These are phyloP conservation scores for Chlorella sp. DNA, from an alignment of 139 green algal species.

Conservation along the genomic window DNA sequence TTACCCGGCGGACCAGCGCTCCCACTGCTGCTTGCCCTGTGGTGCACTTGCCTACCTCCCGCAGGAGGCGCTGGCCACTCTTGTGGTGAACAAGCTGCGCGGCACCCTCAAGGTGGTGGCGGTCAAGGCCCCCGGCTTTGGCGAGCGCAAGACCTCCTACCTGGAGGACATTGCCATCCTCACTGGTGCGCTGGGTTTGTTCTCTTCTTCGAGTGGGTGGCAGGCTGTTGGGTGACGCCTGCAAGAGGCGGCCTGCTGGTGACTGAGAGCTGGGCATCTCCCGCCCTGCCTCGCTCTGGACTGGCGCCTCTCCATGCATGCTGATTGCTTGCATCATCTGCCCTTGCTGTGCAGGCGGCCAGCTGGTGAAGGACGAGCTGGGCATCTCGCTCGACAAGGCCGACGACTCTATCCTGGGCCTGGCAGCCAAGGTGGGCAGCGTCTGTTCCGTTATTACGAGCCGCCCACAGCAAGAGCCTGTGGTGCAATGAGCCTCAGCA, in stretches of 20 bases:
- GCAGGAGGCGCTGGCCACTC: constrained; percentile 98
- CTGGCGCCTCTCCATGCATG: background rate
- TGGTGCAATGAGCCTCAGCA: too few relatives aligned
- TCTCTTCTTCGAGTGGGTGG: background rate
- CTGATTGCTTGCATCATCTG: background rate
- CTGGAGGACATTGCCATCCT: constrained; percentile 99
- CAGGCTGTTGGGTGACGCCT: too few relatives aligned
- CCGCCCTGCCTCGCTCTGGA: background rate
- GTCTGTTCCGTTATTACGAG: too few relatives aligned
- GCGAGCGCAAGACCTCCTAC: constrained; percentile 98
- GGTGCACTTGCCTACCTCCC: background rate
- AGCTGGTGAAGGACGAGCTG: constrained; percentile 98
- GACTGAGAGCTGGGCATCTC: background rate
- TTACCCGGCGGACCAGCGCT: too few relatives aligned
- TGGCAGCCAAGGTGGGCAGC: constrained; percentile 84
- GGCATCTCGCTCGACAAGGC: constrained; percentile 95
- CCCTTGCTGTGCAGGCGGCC: constrained; percentile 37
- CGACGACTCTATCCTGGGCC: constrained; percentile 70
- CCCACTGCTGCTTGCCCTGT: background rate
- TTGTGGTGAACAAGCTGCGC: constrained; percentile 99
- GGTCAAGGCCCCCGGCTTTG: constrained; percentile 98
- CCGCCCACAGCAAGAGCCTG: too few relatives aligned
- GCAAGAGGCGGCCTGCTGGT: background rate
- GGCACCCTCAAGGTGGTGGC: constrained; percentile 92
- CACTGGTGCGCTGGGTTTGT: constrained; percentile 70